Percentiles rank a stretch among this genome's conserved stretches.
These are phyloP conservation scores for Dioscorea cayenensis DNA, from an alignment of 116 monocot species.

Conservation along the genomic window DNA sequence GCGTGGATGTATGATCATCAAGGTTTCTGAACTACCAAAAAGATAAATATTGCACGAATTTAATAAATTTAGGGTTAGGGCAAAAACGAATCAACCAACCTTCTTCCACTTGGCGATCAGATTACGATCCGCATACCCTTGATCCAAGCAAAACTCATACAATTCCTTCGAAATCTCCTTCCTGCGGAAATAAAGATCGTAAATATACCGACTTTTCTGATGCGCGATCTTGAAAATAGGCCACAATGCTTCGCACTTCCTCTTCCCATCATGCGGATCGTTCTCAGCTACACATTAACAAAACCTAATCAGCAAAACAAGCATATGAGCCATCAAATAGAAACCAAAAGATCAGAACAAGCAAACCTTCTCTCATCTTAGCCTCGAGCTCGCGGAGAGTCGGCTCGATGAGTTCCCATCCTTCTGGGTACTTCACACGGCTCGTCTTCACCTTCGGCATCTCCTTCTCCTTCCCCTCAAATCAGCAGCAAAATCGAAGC, in stretches of 20 bases:
- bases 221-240: slow-evolving; percentile 80
- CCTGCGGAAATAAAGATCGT: slow-evolving; percentile 78
- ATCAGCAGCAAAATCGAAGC: too few relatives aligned
- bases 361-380: slow-evolving; percentile 88
- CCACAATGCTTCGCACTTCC: slow-evolving; percentile 86
- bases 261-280: slow-evolving; percentile 93
- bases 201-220: slow-evolving; percentile 89
- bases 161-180: slow-evolving; percentile 91
- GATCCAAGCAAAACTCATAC: slow-evolving; percentile 86
- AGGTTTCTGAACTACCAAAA: neutral
- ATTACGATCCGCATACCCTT: slow-evolving; percentile 86
- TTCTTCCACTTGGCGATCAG: slow-evolving; percentile 98
- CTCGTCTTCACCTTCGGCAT: slow-evolving; percentile 94
- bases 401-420: slow-evolving; percentile 97
- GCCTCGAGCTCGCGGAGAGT: slow-evolving; percentile 82
- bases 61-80: neutral
- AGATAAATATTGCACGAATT: neutral
- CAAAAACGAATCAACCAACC: slow-evolving; percentile 26
- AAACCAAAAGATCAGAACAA: neutral
- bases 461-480: neutral
- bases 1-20: too few relatives aligned
- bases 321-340: neutral
- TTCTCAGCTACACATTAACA: slow-evolving; percentile 62
- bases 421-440: slow-evolving; percentile 76
- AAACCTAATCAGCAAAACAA: neutral